phyloP scores from a whole-genome alignment of 345 rosid genomes.

The Boechera divaricarpa region DNA sequence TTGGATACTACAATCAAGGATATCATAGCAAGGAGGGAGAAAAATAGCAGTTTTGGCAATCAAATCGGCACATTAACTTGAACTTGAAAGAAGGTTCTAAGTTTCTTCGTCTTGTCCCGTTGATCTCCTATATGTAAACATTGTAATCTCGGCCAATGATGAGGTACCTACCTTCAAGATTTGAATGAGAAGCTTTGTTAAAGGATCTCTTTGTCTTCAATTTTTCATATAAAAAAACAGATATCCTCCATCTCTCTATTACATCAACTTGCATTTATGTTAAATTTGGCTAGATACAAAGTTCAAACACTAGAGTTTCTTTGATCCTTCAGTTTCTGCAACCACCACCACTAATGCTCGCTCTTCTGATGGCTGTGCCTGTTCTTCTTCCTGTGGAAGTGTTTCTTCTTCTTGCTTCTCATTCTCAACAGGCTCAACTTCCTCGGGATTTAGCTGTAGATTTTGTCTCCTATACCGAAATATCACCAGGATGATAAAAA shows the following conservation, averaged over 20 bases:
- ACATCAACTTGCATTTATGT: conserved; percentile 20
- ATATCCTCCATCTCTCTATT: background rate
- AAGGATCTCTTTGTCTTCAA: background rate
- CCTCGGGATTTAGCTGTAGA: conserved; percentile 48
- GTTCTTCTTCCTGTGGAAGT: conserved; percentile 5
- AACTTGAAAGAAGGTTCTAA: background rate
- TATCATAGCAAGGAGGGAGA: background rate
- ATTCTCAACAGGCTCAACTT: conserved; percentile 37
- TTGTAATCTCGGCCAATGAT: background rate
- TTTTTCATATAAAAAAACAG: background rate
- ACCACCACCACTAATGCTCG: conserved; percentile 29
- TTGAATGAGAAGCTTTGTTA: background rate
- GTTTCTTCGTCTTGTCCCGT: background rate
- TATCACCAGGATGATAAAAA: conserved; percentile 75
- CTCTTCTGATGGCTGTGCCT: conserved; percentile 38
- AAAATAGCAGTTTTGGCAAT: background rate
- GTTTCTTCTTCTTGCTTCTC: conserved; percentile 39
- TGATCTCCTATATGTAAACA: background rate
- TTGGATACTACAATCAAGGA: background rate
- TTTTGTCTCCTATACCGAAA: conserved; percentile 67
- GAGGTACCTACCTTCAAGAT: background rate
- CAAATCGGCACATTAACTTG: background rate
- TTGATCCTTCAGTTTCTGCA: conserved; percentile 41
- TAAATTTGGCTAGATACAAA: background rate
- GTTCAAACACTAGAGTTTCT: conserved; percentile 22